Conservation (phyloP, 2,329 filamentous ascomycete genomes). For the Colletotrichum brevisporum region DNA sequence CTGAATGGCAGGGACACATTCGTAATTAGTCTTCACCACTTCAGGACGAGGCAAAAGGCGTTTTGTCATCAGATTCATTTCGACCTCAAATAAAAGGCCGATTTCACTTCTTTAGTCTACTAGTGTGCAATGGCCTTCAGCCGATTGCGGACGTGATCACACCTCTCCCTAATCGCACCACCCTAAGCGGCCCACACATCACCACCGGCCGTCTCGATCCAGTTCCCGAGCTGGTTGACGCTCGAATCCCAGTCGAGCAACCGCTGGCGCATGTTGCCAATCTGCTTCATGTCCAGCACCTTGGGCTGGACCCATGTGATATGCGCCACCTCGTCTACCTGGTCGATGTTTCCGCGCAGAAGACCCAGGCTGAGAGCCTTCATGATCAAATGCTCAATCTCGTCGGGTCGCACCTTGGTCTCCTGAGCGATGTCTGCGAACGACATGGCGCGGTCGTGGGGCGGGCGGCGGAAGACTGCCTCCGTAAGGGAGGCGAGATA, state of each 20-base stretch:
- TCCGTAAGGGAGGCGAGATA: conserved; percentile 96
- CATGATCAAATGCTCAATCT: conserved; percentile 99
- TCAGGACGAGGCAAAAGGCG: neutral
- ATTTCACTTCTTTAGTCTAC: conserved; percentile 34
- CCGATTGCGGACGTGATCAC: conserved; percentile 18
- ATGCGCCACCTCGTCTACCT: conserved; percentile 92
- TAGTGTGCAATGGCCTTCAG: conserved; percentile 38
- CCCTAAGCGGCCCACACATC: conserved; percentile 91
- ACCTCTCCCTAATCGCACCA: conserved; percentile 13
- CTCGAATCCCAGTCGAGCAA: conserved; percentile 96
- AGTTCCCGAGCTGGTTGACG: conserved; percentile 95
- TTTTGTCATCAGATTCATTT: conserved; percentile 37
- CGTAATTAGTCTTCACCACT: neutral
- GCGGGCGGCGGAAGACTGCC: conserved; percentile 94
- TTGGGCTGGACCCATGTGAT: conserved; percentile 99
- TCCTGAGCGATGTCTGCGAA: conserved; percentile 91
- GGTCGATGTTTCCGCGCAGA: conserved; percentile 92
- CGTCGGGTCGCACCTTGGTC: conserved; percentile 90
- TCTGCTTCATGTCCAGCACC: conserved; percentile 95
- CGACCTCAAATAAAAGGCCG: conserved; percentile 19
- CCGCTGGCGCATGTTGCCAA: conserved; percentile 89
- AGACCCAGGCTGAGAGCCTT: conserved; percentile 96
- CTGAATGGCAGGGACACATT: too few species aligned
- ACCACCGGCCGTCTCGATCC: conserved; percentile 94
- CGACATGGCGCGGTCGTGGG: conserved; percentile 94